A percentile compares a stretch with the other conserved stretches of the same genome.
These are phyloP conservation scores for Pichia membranifaciens DNA, from an alignment of 805 yeast genomes.

Conservation along the genomic window DNA sequence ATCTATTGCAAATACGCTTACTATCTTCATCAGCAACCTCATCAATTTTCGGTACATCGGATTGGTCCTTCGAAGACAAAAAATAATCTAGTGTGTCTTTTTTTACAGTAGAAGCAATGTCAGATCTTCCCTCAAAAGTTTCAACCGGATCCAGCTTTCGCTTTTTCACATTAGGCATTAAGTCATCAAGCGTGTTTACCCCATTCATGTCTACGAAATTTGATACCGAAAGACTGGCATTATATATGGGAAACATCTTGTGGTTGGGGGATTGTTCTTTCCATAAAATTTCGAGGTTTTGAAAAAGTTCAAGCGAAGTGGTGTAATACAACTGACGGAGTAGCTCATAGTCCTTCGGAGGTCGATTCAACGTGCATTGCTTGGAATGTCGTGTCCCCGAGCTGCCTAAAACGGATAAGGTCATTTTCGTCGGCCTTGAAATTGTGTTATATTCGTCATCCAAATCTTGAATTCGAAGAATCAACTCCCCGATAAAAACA, in stretches of 20 bases:
- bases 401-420: slow-evolving; percentile 32
- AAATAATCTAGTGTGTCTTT: no score
- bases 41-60: not conserved
- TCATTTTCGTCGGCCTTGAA: slow-evolving; percentile 51
- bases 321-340: slow-evolving; percentile 26
- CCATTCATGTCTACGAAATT: slow-evolving; percentile 37
- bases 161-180: slow-evolving; percentile 14
- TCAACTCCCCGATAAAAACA: slow-evolving; percentile 76
- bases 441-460: slow-evolving; percentile 52
- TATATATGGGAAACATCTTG: slow-evolving; percentile 41
- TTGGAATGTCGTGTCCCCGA: slow-evolving; percentile 29
- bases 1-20: slow-evolving; percentile 14
- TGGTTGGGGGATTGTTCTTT: slow-evolving; percentile 13
- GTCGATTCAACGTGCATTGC: slow-evolving; percentile 35
- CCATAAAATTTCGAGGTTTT: slow-evolving; percentile 20
- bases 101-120: no score
- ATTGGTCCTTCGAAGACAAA: not conserved
- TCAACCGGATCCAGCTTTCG: not conserved
- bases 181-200: slow-evolving; percentile 24
- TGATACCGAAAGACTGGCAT: slow-evolving; percentile 46
- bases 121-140: not conserved
- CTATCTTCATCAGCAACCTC: not conserved
- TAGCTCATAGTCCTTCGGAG: slow-evolving; percentile 34
- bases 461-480: slow-evolving; percentile 63
- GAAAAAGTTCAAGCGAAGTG: slow-evolving; percentile 18